Base-by-base conservation (phyloP, 2,329 filamentous ascomycete genomes). In the Exophiala sideris region DNA sequence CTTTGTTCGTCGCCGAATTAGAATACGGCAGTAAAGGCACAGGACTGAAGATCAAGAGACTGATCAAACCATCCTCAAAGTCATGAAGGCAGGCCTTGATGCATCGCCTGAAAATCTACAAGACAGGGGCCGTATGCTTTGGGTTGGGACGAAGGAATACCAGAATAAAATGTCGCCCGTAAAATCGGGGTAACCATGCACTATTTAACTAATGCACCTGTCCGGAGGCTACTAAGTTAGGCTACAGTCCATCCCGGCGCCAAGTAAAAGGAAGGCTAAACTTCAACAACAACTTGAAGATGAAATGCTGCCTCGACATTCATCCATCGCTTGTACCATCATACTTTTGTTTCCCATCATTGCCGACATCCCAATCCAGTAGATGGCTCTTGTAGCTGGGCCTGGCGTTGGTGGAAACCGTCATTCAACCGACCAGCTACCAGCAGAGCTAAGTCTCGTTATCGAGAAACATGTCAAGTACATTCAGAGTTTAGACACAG, bases 401-500 rank as follows among this genome's bases (percentile, higher is more conserved):
- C 82, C 82, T 44, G 82, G 82, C 52, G 74, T 79, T 58, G 82
- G 71, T 38, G 71, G 78, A 60, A 66, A 65, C 44, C 65, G 42
- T 18, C 20, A 48, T 14, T 20, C 45, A 12, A 16, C n/a, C 24
- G 50, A 48, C 12, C 36, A 8, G 34, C 36, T 52, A 45, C 73
- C 76, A 14, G 67, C 72, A 53, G 75, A 79, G 60, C 73, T 80
- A 59, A 71, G 75, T 45, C 75, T 86, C 52, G 78, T 75, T 57
- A 71, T 79, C 48, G 76, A 84, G 61, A 83, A 83, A 68, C 94
- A 99, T 71, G 89, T 97, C 65, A 84, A 85, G 68, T 99, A 97
- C 71, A 90, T 99, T 64, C 89, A 95, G 73, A 89, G 87, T 67
- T 80, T 99, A 64, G 91, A 99, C 72, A 91, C 87, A 62, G 85